A percentile compares a stretch with the other conserved stretches of the same genome.
phyloP scores from a whole-genome alignment of 129 eudicot genomes.

The Flaveria trinervia region DNA sequence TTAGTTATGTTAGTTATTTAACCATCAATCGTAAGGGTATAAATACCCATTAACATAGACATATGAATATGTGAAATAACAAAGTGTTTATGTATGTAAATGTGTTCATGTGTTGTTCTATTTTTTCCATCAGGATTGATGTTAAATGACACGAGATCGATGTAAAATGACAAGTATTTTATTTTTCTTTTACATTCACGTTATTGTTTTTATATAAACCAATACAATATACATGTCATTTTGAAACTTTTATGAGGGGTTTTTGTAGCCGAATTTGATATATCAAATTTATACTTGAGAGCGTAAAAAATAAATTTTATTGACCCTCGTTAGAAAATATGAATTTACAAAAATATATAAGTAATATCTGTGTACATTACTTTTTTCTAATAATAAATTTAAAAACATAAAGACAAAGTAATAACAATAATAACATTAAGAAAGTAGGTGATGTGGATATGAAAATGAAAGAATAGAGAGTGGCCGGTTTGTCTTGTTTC shows the following conservation, averaged over 20 bases:
- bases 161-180: not conserved
- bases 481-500: slow-evolving; percentile 47
- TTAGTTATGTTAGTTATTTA: no score
- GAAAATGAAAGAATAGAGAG: slow-evolving; percentile 27
- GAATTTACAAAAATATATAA: not conserved
- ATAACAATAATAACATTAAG: slow-evolving; percentile 3
- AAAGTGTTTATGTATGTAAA: no score
- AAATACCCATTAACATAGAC: no score
- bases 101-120: no score
- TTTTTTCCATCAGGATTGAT: no score
- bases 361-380: not conserved
- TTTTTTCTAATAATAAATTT: not conserved
- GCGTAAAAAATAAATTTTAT: not conserved
- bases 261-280: no score
- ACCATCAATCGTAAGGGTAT: no score
- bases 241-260: no score
- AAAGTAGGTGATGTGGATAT: slow-evolving; percentile 26
- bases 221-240: no score
- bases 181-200: not conserved
- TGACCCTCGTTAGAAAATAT: not conserved
- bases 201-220: no score
- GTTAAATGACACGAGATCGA: not conserved
- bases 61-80: no score
- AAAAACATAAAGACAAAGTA: not conserved
- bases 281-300: not conserved